Evolutionary conservation across 257 asterid species (phyloP).

Genomic region (Lycium ferocissimum): DNA sequence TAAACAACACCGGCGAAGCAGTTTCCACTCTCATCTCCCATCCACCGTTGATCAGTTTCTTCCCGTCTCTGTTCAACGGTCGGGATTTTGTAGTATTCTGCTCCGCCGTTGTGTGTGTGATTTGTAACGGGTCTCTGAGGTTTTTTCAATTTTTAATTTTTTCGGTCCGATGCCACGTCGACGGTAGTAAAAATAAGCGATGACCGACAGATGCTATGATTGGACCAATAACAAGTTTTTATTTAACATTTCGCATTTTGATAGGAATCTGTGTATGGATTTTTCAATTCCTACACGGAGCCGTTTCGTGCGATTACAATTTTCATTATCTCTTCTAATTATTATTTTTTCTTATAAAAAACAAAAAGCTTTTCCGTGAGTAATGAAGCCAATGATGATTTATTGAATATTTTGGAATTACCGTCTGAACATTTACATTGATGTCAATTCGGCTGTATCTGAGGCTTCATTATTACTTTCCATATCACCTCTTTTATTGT

Average conservation of each 20-base stretch:
- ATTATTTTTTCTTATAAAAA: too few species aligned
- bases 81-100: slow-evolving; percentile 47
- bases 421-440: slow-evolving; percentile 65
- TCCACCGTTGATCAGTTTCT: slow-evolving; percentile 45
- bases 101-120: slow-evolving; percentile 60
- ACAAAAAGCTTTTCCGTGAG: too few species aligned
- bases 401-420: slow-evolving; percentile 59
- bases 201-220: slow-evolving; percentile 69
- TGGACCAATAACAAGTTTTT: slow-evolving; percentile 49
- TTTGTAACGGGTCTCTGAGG: slow-evolving; percentile 88
- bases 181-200: slow-evolving; percentile 51
- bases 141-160: neutral
- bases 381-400: slow-evolving; percentile 52
- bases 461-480: slow-evolving; percentile 44
- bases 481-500: too few species aligned
- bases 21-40: slow-evolving; percentile 39
- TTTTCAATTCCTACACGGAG: slow-evolving; percentile 48
- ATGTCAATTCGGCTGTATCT: slow-evolving; percentile 59
- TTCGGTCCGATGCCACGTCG: slow-evolving; percentile 73
- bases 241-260: slow-evolving; percentile 54
- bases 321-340: too few species aligned
- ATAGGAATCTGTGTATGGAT: slow-evolving; percentile 73
- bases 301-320: slow-evolving; percentile 79
- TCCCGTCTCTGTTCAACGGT: slow-evolving; percentile 41
- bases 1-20: slow-evolving; percentile 45